Conservation (phyloP, 306 rosid species). For the barrel medic (Medicago truncatula) region DNA sequence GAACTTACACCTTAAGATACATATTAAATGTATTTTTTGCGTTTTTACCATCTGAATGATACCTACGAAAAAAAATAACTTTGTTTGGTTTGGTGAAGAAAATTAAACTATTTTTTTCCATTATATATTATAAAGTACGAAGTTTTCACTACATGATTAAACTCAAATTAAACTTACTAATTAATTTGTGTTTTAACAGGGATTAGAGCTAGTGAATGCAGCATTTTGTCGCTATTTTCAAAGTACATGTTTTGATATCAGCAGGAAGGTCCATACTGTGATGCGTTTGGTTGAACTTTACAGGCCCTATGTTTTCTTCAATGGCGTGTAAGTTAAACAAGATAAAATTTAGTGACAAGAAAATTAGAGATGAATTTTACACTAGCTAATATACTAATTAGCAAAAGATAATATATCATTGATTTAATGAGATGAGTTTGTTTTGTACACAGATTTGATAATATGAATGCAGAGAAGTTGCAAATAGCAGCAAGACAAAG, state of each 20-base stretch:
- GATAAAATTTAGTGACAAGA: too few relatives aligned
- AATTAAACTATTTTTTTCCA: too few relatives aligned
- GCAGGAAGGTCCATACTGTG: slow-evolving; percentile 60
- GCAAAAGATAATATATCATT: too few relatives aligned
- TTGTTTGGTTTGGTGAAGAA: too few relatives aligned
- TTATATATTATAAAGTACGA: too few relatives aligned
- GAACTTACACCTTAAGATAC: too few relatives aligned
- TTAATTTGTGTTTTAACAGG: slow-evolving; percentile 45
- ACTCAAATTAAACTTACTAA: neutral
- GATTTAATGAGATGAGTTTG: neutral
- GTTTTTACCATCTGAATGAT: too few relatives aligned
- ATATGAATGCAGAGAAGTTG: slow-evolving; percentile 64
- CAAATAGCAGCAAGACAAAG: slow-evolving; percentile 53
- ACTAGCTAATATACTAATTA: too few relatives aligned
- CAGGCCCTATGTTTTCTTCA: slow-evolving; percentile 76
- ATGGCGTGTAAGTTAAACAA: slow-evolving; percentile 59
- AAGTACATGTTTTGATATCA: slow-evolving; percentile 46
- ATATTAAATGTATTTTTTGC: too few relatives aligned
- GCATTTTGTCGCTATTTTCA: slow-evolving; percentile 66
- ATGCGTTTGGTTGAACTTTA: slow-evolving; percentile 75
- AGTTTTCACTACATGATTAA: too few relatives aligned
- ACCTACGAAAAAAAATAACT: too few relatives aligned
- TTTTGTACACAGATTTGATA: slow-evolving; percentile 65
- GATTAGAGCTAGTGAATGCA: slow-evolving; percentile 59
- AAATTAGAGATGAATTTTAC: too few relatives aligned